These are phyloP conservation scores for Rhizopogon vesiculosus DNA, from an alignment of 768 basidiomycete species.

Conservation along the genomic window DNA sequence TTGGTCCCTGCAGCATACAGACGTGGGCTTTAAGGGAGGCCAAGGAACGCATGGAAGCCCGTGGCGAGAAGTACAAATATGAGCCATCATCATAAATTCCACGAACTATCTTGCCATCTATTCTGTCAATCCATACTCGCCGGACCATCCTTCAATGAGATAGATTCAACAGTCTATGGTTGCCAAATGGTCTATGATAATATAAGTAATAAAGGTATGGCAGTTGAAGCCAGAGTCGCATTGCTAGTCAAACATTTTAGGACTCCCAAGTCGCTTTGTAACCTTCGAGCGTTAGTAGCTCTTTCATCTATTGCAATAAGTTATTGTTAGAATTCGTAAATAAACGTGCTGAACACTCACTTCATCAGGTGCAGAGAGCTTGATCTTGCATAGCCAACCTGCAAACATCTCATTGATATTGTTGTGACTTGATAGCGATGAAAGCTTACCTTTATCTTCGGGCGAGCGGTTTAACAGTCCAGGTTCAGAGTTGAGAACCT, in stretches of 20 bases:
- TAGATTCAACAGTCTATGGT: background rate
- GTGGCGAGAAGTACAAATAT: slow-evolving; percentile 88
- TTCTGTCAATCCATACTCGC: background rate
- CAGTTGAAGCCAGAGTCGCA: slow-evolving; percentile 19
- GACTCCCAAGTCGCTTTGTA: slow-evolving; percentile 62
- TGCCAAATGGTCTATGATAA: background rate
- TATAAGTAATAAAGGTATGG: slow-evolving; percentile 7
- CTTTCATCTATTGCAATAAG: slow-evolving; percentile 47
- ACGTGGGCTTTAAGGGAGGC: slow-evolving; percentile 91
- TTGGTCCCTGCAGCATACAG: slow-evolving; percentile 59
- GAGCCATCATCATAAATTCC: slow-evolving; percentile 43
- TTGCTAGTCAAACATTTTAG: slow-evolving; percentile 14
- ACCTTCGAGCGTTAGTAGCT: slow-evolving; percentile 67
- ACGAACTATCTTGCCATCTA: background rate
- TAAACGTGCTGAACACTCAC: slow-evolving; percentile 33
- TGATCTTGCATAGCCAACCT: slow-evolving; percentile 98
- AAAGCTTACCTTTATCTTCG: slow-evolving; percentile 66
- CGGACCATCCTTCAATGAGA: background rate
- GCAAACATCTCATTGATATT: background rate
- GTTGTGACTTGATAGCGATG: background rate
- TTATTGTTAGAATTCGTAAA: background rate
- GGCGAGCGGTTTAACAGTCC: slow-evolving; percentile 86
- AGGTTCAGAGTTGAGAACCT: slow-evolving; percentile 59
- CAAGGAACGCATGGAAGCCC: slow-evolving; percentile 83
- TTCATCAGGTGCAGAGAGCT: slow-evolving; percentile 72